Evolutionary conservation across 176 grass and related monocot genomes (phyloP).

Genomic region (Aegilops longissima): DNA sequence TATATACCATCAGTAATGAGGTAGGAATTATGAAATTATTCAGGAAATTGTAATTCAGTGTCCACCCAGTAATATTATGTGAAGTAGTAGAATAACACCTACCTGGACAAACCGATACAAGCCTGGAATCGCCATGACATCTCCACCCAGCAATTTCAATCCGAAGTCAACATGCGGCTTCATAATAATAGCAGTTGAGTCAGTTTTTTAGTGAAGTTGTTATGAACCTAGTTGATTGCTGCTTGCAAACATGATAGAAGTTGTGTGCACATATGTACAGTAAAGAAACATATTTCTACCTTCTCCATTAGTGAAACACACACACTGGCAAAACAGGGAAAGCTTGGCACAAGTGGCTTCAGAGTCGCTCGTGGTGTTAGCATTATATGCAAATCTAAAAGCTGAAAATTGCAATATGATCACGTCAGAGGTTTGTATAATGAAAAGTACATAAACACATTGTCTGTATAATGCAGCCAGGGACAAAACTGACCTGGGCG

Average conservation of each 20-base stretch:
- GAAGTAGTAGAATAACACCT: not conserved
- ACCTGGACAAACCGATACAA: slow-evolving; percentile 84
- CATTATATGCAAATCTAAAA: slow-evolving; percentile 69
- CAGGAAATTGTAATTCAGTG: not conserved
- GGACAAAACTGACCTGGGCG: slow-evolving; percentile 54
- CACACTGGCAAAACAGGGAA: slow-evolving; percentile 81
- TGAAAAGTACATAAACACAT: not conserved
- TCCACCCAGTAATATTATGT: not conserved
- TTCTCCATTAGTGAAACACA: slow-evolving; percentile 84
- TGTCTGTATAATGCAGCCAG: not conserved
- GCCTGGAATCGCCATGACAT: slow-evolving; percentile 91
- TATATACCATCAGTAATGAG: not conserved
- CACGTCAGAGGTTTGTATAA: not conserved
- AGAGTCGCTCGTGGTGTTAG: slow-evolving; percentile 74
- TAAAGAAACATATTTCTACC: slow-evolving; percentile 37
- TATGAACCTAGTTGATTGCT: not conserved
- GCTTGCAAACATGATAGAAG: not conserved
- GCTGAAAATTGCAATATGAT: slow-evolving; percentile 48
- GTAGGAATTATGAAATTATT: not conserved
- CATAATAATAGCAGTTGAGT: slow-evolving; percentile 24
- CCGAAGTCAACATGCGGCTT: slow-evolving; percentile 86
- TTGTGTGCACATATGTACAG: not conserved
- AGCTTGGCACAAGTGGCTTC: slow-evolving; percentile 95
- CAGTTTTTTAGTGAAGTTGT: slow-evolving; percentile 11
- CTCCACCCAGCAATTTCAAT: slow-evolving; percentile 84